A percentile compares a stretch with the other conserved stretches of the same genome.
Conservation (phyloP, 2,329 filamentous ascomycete genomes). For the Aspergillus pseudoterreus region DNA sequence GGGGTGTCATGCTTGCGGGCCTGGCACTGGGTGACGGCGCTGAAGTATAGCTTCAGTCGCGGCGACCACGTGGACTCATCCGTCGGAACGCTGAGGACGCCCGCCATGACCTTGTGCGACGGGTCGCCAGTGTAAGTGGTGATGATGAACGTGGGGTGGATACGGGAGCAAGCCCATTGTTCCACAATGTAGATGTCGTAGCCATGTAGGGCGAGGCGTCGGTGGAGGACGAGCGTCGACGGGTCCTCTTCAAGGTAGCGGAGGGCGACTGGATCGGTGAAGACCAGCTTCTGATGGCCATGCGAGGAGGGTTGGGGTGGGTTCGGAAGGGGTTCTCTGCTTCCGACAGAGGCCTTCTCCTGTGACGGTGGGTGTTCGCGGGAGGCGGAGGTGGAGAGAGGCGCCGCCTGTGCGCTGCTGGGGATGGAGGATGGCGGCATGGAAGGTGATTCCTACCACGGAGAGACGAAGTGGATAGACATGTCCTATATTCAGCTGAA, state of each 20-base stretch:
- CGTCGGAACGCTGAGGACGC: conserved; percentile 75
- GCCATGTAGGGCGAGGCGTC: conserved; percentile 66
- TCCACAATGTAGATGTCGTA: conserved; percentile 95
- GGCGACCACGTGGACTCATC: conserved; percentile 78
- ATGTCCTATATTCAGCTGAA: conserved; percentile 5
- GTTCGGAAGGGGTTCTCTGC: conserved; percentile 16
- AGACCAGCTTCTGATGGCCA: conserved; percentile 56
- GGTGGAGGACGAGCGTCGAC: conserved; percentile 69
- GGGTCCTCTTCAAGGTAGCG: conserved; percentile 82
- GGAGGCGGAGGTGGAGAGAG: conserved; percentile 18
- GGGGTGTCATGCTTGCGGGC: conserved; percentile 77
- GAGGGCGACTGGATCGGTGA: conserved; percentile 64
- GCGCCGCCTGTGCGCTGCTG: conserved; percentile 18
- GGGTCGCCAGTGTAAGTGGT: conserved; percentile 88
- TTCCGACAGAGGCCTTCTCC: conserved; percentile 17
- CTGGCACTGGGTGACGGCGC: conserved; percentile 79
- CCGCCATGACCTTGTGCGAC: conserved; percentile 71
- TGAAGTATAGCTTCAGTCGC: conserved; percentile 77
- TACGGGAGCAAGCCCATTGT: conserved; percentile 93
- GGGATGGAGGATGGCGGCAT: conserved; percentile 16
- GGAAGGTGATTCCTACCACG: conserved; percentile 9
- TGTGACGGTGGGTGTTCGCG: conserved; percentile 18
- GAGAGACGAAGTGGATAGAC: conserved; percentile 1
- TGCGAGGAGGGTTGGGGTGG: conserved; percentile 15
- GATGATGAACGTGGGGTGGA: conserved; percentile 86